phyloP scores from a whole-genome alignment of 148 eudicot genomes.

The Persicaria tinctoria region DNA sequence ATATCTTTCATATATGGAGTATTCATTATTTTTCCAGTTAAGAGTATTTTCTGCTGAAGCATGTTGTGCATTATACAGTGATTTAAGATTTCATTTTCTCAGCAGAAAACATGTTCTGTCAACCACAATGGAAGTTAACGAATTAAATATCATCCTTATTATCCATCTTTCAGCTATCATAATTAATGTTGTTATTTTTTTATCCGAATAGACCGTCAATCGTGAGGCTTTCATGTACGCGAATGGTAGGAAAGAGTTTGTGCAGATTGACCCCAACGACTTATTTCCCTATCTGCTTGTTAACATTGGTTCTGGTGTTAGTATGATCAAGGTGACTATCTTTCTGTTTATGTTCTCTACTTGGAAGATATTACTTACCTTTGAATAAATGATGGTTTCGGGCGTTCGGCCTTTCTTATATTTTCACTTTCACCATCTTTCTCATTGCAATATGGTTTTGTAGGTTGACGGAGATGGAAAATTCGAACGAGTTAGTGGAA shows the following conservation, averaged over 20 bases:
- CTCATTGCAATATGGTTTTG: conserved; percentile 12
- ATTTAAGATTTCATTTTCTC: background rate
- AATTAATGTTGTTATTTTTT: background rate
- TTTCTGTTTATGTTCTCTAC: conserved; percentile 6
- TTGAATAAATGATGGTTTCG: background rate
- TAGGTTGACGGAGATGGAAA: conserved; percentile 88
- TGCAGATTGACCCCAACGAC: conserved; percentile 74
- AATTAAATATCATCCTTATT: background rate
- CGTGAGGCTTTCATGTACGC: conserved; percentile 76
- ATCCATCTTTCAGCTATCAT: background rate
- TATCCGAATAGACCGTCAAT: conserved; percentile 53
- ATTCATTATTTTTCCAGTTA: background rate
- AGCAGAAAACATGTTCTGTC: background rate
- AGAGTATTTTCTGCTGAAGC: background rate
- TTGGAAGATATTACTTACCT: background rate
- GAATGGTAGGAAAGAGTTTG: conserved; percentile 62
- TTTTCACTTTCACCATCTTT: conserved; percentile 5
- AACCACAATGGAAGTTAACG: background rate
- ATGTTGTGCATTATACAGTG: background rate
- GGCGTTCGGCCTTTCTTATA: background rate
- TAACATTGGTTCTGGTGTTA: conserved; percentile 88
- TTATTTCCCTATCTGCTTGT: conserved; percentile 89
- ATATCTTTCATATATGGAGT: background rate
- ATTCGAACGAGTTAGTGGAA: conserved; percentile 86
- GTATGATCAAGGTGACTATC: conserved; percentile 80